Conservation (phyloP, 2,329 filamentous ascomycete genomes). For the Trichocomaceae sp. region DNA sequence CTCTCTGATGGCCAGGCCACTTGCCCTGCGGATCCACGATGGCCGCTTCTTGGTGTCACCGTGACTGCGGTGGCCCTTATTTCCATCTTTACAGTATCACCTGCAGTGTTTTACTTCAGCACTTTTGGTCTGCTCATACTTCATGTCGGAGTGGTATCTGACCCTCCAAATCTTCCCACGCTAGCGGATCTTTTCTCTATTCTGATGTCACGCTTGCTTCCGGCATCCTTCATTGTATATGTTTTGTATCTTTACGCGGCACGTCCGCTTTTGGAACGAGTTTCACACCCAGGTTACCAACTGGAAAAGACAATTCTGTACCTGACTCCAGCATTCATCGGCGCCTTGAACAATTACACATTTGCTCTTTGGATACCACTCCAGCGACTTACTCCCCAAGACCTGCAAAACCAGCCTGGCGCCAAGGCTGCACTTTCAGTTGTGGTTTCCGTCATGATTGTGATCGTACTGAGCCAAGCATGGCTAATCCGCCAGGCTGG, state of each 20-base stretch:
- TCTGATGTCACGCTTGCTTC: conserved; percentile 73
- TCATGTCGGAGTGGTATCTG: conserved; percentile 82
- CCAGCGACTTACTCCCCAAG: conserved; percentile 80
- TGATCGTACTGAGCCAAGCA: conserved; percentile 66
- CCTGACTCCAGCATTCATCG: conserved; percentile 86
- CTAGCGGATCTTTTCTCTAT: conserved; percentile 69
- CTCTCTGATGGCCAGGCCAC: conserved; percentile 50
- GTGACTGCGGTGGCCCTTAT: conserved; percentile 70
- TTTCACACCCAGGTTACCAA: conserved; percentile 58
- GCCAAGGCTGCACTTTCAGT: conserved; percentile 74
- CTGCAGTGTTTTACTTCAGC: conserved; percentile 76
- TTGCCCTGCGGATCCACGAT: conserved; percentile 69
- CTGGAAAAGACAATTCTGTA: conserved; percentile 85
- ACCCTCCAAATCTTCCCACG: conserved; percentile 65
- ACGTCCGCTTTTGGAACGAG: conserved; percentile 60
- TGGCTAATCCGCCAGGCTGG: conserved; percentile 84
- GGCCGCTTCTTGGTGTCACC: conserved; percentile 76
- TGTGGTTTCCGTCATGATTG: conserved; percentile 64
- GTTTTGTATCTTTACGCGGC: conserved; percentile 83
- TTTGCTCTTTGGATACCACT: conserved; percentile 85
- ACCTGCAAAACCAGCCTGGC: conserved; percentile 81
- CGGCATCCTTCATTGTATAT: conserved; percentile 78
- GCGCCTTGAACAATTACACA: conserved; percentile 88
- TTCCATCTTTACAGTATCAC: conserved; percentile 73
- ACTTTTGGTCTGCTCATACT: conserved; percentile 78